Percentiles rank a stretch among this genome's conserved stretches.
Conservation (phyloP, 768 basidiomycete species). For the Phanerochaete carnosa region DNA sequence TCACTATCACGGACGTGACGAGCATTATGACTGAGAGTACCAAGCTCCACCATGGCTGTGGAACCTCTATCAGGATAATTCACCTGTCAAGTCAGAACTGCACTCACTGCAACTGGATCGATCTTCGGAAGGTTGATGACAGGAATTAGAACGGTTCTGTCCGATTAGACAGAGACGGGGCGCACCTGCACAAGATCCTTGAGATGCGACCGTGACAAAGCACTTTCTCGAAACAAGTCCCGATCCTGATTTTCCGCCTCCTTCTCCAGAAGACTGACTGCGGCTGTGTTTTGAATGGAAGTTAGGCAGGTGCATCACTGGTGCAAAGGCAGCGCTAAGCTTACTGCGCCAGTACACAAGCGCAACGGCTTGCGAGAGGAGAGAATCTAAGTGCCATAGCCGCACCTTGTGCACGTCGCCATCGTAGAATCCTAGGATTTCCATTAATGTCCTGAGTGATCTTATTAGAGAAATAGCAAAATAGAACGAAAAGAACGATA, state of each 20-base stretch:
- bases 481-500: background rate
- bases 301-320: background rate
- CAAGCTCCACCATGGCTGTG: background rate
- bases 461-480: background rate
- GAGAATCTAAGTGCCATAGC: background rate
- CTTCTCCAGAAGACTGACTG: background rate
- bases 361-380: background rate
- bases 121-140: background rate
- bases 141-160: background rate
- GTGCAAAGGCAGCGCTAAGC: background rate
- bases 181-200: background rate
- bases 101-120: background rate
- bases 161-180: background rate
- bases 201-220: background rate
- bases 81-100: background rate
- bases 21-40: background rate
- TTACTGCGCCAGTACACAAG: conserved; percentile 1
- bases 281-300: too few relatives aligned
- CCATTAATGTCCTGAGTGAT: background rate
- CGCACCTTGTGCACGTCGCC: background rate
- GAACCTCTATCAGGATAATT: background rate
- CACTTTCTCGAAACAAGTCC: background rate
- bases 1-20: background rate
- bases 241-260: background rate
- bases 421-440: background rate